Conservation (phyloP, 2,329 filamentous ascomycete genomes). For the Rhynchosporium graminicola region DNA sequence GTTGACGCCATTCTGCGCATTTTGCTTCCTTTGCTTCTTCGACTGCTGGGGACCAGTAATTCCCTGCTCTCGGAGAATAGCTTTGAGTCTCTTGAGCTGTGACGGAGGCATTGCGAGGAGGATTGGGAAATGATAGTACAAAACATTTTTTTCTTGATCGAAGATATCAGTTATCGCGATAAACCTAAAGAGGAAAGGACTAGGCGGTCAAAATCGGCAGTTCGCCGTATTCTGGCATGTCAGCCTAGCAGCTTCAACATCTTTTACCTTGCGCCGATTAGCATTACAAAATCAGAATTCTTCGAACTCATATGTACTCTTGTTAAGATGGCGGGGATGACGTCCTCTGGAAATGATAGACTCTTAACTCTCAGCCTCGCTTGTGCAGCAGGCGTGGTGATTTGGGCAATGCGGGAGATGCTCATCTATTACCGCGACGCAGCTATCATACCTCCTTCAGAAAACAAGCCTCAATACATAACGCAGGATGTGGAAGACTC, state of each 20-base stretch:
- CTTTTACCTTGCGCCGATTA: neutral
- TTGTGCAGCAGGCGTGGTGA: conserved; percentile 59
- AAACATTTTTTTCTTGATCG: conserved; percentile 25
- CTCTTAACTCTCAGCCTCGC: conserved; percentile 37
- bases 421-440: conserved; percentile 63
- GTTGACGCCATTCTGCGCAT: conserved; percentile 64
- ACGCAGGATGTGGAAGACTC: conserved; percentile 75
- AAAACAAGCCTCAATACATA: conserved; percentile 71
- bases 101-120: conserved; percentile 77
- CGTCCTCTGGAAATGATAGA: conserved; percentile 35
- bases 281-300: neutral
- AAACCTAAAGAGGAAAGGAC: conserved; percentile 14
- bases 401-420: conserved; percentile 57
- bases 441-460: conserved; percentile 64
- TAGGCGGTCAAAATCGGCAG: conserved; percentile 7
- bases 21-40: conserved; percentile 87
- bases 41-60: conserved; percentile 90
- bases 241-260: neutral
- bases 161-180: conserved; percentile 31
- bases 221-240: neutral
- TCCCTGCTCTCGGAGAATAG: conserved; percentile 84
- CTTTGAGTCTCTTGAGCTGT: conserved; percentile 93
- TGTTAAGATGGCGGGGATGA: conserved; percentile 36
- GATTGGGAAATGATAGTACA: conserved; percentile 20
- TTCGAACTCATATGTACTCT: conserved; percentile 29